Evolutionary conservation across 768 basidiomycete genomes (phyloP).

Genomic region (Pisolithus microcarpus): DNA sequence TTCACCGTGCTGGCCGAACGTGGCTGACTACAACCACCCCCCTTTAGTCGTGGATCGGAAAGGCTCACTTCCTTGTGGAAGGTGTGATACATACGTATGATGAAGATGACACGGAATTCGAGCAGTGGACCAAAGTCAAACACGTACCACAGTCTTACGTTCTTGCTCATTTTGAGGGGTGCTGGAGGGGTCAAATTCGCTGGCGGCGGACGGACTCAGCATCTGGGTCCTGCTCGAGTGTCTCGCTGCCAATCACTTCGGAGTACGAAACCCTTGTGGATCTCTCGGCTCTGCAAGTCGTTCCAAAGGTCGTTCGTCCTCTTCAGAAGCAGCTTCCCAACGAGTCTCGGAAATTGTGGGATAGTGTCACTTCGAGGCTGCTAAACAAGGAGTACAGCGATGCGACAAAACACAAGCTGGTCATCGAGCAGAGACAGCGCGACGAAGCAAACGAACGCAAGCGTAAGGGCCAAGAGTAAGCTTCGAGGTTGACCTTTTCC

Average conservation of each 20-base stretch:
- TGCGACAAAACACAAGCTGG: slow-evolving; percentile 86
- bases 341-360: slow-evolving; percentile 89
- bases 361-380: slow-evolving; percentile 66
- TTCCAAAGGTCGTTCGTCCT: slow-evolving; percentile 84
- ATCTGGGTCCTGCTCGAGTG: slow-evolving; percentile 38
- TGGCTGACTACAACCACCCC: neutral
- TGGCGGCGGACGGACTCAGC: slow-evolving; percentile 58
- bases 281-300: slow-evolving; percentile 54
- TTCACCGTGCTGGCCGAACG: neutral
- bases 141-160: slow-evolving; percentile 77
- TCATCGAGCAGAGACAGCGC: slow-evolving; percentile 89
- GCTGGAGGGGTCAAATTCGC: slow-evolving; percentile 77
- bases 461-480: slow-evolving; percentile 70
- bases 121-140: slow-evolving; percentile 80
- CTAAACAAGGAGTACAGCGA: slow-evolving; percentile 82
- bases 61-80: slow-evolving; percentile 75
- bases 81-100: slow-evolving; percentile 84
- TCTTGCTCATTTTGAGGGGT: slow-evolving; percentile 80
- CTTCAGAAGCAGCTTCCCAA: slow-evolving; percentile 67
- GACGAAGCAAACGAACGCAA: slow-evolving; percentile 86
- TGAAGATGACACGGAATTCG: slow-evolving; percentile 52
- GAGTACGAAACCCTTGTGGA: slow-evolving; percentile 73
- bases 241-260: slow-evolving; percentile 34
- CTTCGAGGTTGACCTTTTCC: slow-evolving; percentile 15
- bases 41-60: slow-evolving; percentile 78